phyloP scores from a whole-genome alignment of 2,329 filamentous ascomycete genomes.

The Ascochyta clinopodiicola region DNA sequence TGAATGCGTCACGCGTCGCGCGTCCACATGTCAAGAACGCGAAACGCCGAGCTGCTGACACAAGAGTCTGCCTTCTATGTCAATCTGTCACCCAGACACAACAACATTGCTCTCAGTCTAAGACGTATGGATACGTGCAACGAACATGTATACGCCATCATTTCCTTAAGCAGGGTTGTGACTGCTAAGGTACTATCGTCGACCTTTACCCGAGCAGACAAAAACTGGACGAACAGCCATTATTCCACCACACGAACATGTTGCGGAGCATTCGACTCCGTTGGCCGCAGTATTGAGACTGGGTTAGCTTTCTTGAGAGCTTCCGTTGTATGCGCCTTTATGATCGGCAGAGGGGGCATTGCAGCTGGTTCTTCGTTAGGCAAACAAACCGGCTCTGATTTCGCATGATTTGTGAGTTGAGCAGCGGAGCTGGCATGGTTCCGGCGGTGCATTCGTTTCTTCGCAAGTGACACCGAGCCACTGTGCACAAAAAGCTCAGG shows the following conservation, averaged over 20 bases:
- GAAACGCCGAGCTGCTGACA: background rate
- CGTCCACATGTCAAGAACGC: background rate
- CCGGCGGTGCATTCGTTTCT: conserved; percentile 35
- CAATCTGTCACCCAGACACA: no score
- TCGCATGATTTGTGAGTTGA: background rate
- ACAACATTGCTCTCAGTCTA: no score
- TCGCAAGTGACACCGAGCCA: conserved; percentile 33
- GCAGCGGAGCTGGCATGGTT: conserved; percentile 21
- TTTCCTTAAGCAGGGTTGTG: background rate
- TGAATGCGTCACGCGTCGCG: background rate
- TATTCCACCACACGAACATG: conserved; percentile 30
- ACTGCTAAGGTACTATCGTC: background rate
- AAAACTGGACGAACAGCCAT: background rate
- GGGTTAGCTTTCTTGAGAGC: conserved; percentile 16
- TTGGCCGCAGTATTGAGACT: conserved; percentile 13
- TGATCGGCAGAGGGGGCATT: conserved; percentile 1
- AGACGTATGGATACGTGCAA: no score
- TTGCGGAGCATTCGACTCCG: background rate
- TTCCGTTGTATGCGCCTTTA: conserved; percentile 19
- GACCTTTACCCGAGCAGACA: background rate
- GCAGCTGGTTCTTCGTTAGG: background rate
- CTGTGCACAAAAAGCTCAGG: conserved; percentile 31
- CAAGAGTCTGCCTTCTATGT: background rate
- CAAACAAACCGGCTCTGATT: background rate
- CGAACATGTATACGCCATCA: background rate